Evolutionary conservation across 208 protist species (phyloP).

Genomic region (Borovskyia barvae): DNA sequence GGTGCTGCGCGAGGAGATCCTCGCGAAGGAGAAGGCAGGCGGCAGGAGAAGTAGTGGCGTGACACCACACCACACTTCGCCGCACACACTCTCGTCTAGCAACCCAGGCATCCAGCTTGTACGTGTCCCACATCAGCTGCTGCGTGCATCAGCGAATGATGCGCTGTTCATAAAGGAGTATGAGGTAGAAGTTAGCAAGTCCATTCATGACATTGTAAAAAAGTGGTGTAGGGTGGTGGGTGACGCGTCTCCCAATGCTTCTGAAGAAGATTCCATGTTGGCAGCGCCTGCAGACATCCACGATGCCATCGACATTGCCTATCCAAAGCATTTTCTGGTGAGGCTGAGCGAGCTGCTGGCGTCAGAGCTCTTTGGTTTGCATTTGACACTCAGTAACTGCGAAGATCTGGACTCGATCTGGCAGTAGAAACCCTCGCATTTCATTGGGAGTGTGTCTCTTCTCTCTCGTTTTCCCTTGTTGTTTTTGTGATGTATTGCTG

Average conservation of each 20-base stretch:
- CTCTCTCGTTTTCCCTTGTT: not conserved
- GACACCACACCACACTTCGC: no score
- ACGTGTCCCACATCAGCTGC: constrained; percentile 17
- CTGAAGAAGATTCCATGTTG: constrained; percentile 8
- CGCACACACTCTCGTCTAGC: not conserved
- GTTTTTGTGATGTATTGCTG: constrained; percentile 3
- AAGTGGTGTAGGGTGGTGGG: not conserved
- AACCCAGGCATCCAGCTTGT: constrained; percentile 19
- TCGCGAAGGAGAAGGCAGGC: not conserved
- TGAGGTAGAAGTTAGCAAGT: constrained; percentile 27
- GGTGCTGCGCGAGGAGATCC: constrained; percentile 3
- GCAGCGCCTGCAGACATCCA: constrained; percentile 8
- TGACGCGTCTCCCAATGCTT: constrained; percentile 5
- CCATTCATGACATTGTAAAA: constrained; percentile 2
- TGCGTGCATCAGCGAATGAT: constrained; percentile 12
- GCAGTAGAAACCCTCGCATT: not conserved
- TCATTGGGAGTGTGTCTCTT: not conserved
- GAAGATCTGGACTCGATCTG: constrained; percentile 65
- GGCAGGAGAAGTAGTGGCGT: not conserved
- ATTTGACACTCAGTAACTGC: constrained; percentile 64
- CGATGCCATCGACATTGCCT: constrained; percentile 36
- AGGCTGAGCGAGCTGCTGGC: constrained; percentile 56
- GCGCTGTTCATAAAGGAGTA: constrained; percentile 28
- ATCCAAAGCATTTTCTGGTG: constrained; percentile 66
- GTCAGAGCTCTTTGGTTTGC: constrained; percentile 56